phyloP scores from a whole-genome alignment of 2,329 filamentous ascomycete genomes.

The Trichoderma asperellum region DNA sequence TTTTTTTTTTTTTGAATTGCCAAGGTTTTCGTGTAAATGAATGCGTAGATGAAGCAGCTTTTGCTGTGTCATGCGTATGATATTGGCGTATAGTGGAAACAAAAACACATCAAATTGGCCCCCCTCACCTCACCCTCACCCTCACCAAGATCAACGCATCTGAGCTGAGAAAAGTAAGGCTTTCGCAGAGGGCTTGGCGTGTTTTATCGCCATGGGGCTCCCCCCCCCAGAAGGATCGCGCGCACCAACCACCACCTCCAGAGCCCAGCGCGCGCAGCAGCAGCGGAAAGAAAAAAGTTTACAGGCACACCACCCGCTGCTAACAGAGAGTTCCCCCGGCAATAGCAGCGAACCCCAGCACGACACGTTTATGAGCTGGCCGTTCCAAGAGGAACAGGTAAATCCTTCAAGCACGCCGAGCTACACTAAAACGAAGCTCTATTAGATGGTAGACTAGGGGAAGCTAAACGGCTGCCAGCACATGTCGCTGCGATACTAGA shows the following conservation, averaged over 20 bases:
- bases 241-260: background rate
- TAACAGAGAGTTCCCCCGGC: background rate
- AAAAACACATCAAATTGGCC: background rate
- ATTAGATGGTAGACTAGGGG: background rate
- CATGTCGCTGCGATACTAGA: background rate
- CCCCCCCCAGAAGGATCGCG: background rate
- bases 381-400: background rate
- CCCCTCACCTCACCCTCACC: background rate
- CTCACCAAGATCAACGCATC: background rate
- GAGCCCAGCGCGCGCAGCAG: background rate
- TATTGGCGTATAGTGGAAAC: background rate
- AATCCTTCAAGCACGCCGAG: background rate
- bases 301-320: background rate
- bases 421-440: background rate
- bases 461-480: background rate
- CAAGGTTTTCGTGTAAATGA: no score
- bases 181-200: slow-evolving; percentile 13
- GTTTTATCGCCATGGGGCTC: slow-evolving; percentile 22
- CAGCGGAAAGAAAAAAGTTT: background rate
- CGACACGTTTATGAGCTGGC: background rate
- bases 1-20: no score
- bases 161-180: slow-evolving; percentile 22
- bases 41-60: no score
- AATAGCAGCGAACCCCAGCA: background rate
- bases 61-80: no score